phyloP scores from a whole-genome alignment of 1,139 yeast species.

The Hyphopichia wangnamkhiaoensis region DNA sequence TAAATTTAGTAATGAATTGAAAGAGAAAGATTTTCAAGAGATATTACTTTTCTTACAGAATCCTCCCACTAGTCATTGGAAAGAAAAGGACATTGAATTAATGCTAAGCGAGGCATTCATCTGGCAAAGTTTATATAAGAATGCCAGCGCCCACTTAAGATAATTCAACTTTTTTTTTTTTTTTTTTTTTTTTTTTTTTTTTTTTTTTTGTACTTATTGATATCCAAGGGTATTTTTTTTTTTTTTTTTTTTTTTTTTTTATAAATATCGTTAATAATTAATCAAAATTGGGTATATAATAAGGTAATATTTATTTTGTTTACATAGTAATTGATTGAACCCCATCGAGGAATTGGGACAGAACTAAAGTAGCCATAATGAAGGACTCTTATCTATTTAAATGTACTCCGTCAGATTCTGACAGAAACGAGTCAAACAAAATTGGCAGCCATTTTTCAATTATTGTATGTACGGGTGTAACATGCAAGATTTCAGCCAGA shows the following conservation, averaged over 20 bases:
- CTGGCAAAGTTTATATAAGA: constrained; percentile 91
- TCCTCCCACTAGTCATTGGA: constrained; percentile 86
- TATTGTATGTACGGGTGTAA: background rate
- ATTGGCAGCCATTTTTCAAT: background rate
- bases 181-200: background rate
- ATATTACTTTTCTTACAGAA: constrained; percentile 86
- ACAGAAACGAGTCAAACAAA: too few relatives aligned
- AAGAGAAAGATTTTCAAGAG: constrained; percentile 92
- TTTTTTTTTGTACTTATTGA: background rate
- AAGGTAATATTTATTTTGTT: too few relatives aligned
- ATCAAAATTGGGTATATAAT: too few relatives aligned
- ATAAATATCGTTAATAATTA: too few relatives aligned
- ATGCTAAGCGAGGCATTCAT: constrained; percentile 93
- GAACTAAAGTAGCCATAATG: too few relatives aligned
- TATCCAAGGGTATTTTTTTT: background rate
- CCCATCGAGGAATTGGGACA: too few relatives aligned
- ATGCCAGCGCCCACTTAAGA: constrained; percentile 80
- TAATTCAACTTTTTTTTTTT: constrained; percentile 7
- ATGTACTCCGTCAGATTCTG: too few relatives aligned
- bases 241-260: background rate
- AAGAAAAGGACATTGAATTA: constrained; percentile 85
- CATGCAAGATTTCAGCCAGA: too few relatives aligned
- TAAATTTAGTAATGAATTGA: constrained; percentile 76
- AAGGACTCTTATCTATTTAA: too few relatives aligned
- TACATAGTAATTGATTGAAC: too few relatives aligned